Base-by-base conservation (phyloP, 208 protist species). In the Porcisia hertigi region DNA sequence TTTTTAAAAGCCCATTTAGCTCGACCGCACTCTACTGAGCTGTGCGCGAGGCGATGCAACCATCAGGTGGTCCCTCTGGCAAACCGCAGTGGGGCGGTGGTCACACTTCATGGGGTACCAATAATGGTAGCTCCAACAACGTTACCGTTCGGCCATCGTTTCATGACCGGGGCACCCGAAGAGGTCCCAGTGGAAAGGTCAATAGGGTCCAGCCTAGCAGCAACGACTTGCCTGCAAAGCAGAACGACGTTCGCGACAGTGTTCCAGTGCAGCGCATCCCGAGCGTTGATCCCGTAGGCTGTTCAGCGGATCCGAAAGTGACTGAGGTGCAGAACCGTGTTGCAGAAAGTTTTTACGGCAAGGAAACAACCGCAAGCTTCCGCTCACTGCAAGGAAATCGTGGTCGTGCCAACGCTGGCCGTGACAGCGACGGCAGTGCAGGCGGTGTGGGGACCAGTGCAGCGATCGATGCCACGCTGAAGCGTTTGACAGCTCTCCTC, bases 401-500 rank as follows among this genome's bases (percentile, higher is more conserved):
- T 53, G 76, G 65, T 30, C 78, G 71, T 12, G 66, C 66, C 67
- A 82, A 75, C 34, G 36, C 49, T 39, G 25, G 49, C 9, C 67
- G 52, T 36, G 54, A 41, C 9, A 58, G 30, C 25, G 65, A 55
- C 58, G 63, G 45, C 47, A 71, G 60, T 20, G 73, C 71, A 52
- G 59, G 55, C 43, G 64, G 25, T 52, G 64, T 80, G 45, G 69
- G 77, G 39, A 82, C 77, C 20, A 79, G 76, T 79, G 59, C 73
- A 25, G 83, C 79, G 11, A 79, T 83, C 5, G 71, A 85, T 30
- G 76, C 81, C 16, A 79, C 83, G 52, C 57, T 87, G 70, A 77
- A 74, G 39, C 85, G 83, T 11, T 74, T 92, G 65, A 79, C 77
- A 3, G 72, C 86, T 55, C 65, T 89, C 39, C 75, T 82, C 65